phyloP scores from a whole-genome alignment of 1,284 basidiomycete species.

The Marasmius tenuissimus region DNA sequence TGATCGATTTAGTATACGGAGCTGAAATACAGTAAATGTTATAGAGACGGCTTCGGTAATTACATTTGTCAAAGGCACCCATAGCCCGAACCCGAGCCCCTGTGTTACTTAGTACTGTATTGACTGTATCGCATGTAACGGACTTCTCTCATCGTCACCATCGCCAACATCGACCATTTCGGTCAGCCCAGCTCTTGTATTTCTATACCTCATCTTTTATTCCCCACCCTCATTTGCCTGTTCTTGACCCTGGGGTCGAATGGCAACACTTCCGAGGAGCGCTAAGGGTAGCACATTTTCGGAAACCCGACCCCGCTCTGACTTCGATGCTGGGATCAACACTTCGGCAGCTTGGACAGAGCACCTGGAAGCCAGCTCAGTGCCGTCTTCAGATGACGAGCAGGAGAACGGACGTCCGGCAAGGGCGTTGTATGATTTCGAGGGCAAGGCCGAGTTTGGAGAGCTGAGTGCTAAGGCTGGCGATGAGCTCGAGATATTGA shows the following conservation, averaged over 20 bases:
- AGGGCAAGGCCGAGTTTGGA: conserved; percentile 70
- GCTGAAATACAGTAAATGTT: too few species aligned
- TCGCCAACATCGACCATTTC: neutral
- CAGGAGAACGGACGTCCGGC: conserved; percentile 46
- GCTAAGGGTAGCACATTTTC: conserved; percentile 17
- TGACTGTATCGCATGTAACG: too few species aligned
- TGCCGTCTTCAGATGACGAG: conserved; percentile 36
- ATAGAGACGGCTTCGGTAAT: too few species aligned
- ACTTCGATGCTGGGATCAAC: conserved; percentile 76
- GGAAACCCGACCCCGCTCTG: conserved; percentile 30
- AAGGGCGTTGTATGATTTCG: conserved; percentile 68
- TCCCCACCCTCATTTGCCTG: too few species aligned
- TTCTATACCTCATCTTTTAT: too few species aligned
- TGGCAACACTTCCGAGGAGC: conserved; percentile 31
- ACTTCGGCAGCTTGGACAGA: conserved; percentile 75
- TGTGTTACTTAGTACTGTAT: neutral
- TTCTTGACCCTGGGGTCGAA: conserved; percentile 6
- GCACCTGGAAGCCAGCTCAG: conserved; percentile 26
- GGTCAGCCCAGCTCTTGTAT: neutral
- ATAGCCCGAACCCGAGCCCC: too few species aligned
- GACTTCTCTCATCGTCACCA: too few species aligned
- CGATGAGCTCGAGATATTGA: conserved; percentile 63
- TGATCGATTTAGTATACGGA: neutral
- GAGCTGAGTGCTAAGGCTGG: conserved; percentile 68
- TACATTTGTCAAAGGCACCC: too few species aligned